Conservation (phyloP, 139 green algal genomes). For the Coccomyxa sp. region DNA sequence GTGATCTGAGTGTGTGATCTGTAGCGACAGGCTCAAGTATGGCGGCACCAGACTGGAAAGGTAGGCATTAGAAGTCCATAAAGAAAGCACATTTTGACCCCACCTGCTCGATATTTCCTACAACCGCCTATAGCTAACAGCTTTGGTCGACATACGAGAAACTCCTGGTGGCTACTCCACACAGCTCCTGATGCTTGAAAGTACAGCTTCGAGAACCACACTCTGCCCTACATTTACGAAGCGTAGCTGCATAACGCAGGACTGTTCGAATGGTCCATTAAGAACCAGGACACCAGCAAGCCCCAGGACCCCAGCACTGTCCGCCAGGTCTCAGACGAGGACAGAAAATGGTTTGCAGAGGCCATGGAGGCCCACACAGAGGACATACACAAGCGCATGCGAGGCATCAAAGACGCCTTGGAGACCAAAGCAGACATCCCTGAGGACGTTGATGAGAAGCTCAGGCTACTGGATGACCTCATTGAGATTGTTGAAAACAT, state of each 20-base stretch:
- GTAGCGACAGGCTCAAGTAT: no score
- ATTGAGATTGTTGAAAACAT: conserved; percentile 75
- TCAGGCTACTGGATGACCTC: conserved; percentile 77
- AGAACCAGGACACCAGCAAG: conserved; percentile 50
- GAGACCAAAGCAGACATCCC: conserved; percentile 5
- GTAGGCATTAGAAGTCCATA: not conserved
- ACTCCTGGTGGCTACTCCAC: not conserved
- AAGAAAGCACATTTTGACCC: not conserved
- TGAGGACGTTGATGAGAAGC: conserved; percentile 41
- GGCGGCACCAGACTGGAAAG: conserved; percentile 16
- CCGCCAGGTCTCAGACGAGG: conserved; percentile 21
- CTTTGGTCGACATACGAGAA: not conserved
- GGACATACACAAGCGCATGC: conserved; percentile 70
- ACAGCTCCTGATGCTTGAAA: not conserved
- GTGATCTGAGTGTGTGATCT: no score
- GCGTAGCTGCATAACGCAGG: conserved; percentile 57
- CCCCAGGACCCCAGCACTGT: not conserved
- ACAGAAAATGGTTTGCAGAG: conserved; percentile 52
- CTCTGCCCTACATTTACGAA: not conserved
- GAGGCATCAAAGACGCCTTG: conserved; percentile 61
- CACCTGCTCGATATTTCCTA: not conserved
- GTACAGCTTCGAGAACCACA: not conserved
- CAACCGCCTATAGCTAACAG: not conserved
- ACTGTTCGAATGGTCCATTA: conserved; percentile 84
- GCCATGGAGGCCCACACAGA: conserved; percentile 62